phyloP scores from a whole-genome alignment of 192 early-diverging fungal genomes.

The Coemansia sp. region DNA sequence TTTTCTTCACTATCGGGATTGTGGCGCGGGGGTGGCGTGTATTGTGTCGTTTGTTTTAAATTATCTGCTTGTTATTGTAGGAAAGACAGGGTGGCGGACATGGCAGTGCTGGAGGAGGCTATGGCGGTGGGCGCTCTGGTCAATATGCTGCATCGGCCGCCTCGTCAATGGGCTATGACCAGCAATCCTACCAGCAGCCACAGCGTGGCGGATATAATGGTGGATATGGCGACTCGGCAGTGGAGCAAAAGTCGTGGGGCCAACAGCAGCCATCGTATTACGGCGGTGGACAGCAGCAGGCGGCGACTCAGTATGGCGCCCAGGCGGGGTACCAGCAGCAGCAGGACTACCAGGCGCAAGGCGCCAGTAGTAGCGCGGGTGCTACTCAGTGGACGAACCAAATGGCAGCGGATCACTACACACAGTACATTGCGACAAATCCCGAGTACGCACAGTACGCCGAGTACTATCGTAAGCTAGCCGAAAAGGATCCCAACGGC shows the following conservation, averaged over 20 bases:
- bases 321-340: conserved; percentile 14
- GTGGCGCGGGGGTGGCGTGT: not conserved
- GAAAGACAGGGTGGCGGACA: conserved; percentile 11
- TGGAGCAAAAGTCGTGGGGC: conserved; percentile 15
- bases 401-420: conserved; percentile 46
- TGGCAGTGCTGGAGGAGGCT: conserved; percentile 3
- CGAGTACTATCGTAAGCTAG: conserved; percentile 47
- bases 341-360: conserved; percentile 12
- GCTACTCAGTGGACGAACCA: conserved; percentile 48
- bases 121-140: conserved; percentile 14
- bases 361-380: not conserved
- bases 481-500: conserved; percentile 46
- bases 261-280: conserved; percentile 4
- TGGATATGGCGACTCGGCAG: conserved; percentile 5
- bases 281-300: conserved; percentile 2
- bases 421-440: conserved; percentile 38
- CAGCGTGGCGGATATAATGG: conserved; percentile 5
- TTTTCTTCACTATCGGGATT: not conserved
- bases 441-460: conserved; percentile 51
- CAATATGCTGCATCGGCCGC: conserved; percentile 2
- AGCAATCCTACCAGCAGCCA: conserved; percentile 1
- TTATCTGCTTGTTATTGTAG: conserved; percentile 4
- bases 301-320: conserved; percentile 1
- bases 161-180: conserved; percentile 27
- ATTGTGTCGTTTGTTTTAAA: no score